These are phyloP conservation scores for Hygrophila difformis DNA, from an alignment of 257 asterid genomes.

Conservation along the genomic window DNA sequence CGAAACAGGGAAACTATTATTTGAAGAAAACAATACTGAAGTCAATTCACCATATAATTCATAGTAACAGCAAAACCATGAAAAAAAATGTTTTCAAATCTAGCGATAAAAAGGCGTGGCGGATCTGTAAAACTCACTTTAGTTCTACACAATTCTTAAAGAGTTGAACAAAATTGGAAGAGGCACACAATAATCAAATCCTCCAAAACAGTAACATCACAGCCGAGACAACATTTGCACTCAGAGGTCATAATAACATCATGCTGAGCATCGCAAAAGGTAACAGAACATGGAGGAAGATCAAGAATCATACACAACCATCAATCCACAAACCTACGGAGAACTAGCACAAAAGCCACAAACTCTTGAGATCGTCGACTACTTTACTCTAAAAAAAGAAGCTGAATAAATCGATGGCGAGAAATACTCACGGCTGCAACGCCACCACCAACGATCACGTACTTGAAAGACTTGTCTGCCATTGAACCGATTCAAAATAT, in stretches of 20 bases:
- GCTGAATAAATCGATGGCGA: not conserved
- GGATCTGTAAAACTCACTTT: conserved; percentile 4
- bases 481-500: conserved; percentile 18
- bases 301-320: no score
- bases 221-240: no score
- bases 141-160: no score
- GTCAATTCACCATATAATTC: no score
- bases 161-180: not conserved
- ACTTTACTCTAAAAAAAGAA: not conserved
- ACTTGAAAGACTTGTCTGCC: conserved; percentile 74
- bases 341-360: not conserved
- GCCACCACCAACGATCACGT: conserved; percentile 84
- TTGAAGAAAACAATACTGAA: no score
- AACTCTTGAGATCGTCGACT: not conserved
- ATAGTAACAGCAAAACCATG: no score
- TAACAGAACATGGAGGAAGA: no score
- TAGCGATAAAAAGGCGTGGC: not conserved
- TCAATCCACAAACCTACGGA: no score
- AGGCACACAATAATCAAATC: not conserved
- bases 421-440: conserved; percentile 62
- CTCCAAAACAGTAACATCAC: no score
- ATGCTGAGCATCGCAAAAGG: no score
- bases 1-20: no score
- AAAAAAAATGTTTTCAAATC: not conserved
- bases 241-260: no score